phyloP scores from a whole-genome alignment of 2,329 filamentous ascomycete species.

The Colletotrichum sojae region DNA sequence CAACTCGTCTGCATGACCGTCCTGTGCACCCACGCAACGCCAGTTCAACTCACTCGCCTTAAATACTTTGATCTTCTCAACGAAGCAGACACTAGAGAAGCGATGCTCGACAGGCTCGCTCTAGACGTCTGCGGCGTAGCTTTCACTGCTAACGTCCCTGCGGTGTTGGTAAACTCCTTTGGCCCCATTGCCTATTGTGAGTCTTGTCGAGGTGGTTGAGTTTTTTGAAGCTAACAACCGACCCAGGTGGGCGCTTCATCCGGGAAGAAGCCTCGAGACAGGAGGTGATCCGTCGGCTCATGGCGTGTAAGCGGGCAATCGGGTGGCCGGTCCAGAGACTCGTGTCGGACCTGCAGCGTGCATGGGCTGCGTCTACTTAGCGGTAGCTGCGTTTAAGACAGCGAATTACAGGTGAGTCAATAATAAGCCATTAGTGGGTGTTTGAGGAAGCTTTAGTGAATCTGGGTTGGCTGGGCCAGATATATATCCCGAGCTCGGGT shows the following conservation, averaged over 20 bases:
- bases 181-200: conserved; percentile 63
- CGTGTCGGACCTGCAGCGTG: conserved; percentile 47
- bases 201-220: conserved; percentile 25
- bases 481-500: conserved; percentile 51
- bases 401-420: not conserved
- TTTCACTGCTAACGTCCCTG: conserved; percentile 57
- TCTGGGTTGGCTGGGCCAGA: conserved; percentile 27
- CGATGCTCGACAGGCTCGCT: conserved; percentile 52
- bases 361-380: conserved; percentile 45
- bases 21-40: conserved; percentile 44
- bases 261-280: conserved; percentile 45
- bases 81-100: conserved; percentile 28
- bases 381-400: not conserved
- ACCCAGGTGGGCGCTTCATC: conserved; percentile 51
- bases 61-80: not conserved
- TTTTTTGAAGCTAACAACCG: not conserved
- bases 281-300: conserved; percentile 50
- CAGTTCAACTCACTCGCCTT: conserved; percentile 29
- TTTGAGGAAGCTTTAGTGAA: not conserved
- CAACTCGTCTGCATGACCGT: conserved; percentile 54
- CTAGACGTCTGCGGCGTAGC: conserved; percentile 59
- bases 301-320: conserved; percentile 51
- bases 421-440: not conserved
- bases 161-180: conserved; percentile 63
- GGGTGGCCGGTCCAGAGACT: conserved; percentile 58